Evolutionary conservation across 495 filamentous ascomycete species (phyloP).

Genomic region (Penicillium mononematosum): DNA sequence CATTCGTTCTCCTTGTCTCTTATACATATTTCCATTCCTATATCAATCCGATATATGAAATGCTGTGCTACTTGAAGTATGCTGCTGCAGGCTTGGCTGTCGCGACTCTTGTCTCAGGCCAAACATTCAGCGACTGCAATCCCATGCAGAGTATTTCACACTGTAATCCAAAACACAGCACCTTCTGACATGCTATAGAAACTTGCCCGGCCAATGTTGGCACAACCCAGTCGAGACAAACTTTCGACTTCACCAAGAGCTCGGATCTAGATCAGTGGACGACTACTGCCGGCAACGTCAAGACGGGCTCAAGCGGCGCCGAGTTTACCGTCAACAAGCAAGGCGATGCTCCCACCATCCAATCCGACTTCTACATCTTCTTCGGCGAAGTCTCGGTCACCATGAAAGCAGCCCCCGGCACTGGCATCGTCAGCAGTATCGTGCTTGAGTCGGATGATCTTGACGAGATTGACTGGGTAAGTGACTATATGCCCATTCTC

Average conservation of each 20-base stretch:
- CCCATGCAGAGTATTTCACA: background rate
- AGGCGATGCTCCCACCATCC: constrained; percentile 69
- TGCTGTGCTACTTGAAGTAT: background rate
- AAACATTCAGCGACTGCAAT: background rate
- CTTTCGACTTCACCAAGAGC: constrained; percentile 34
- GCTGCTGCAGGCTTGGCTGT: background rate
- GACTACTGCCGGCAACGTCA: constrained; percentile 54
- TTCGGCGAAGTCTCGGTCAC: constrained; percentile 68
- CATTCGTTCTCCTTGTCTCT: background rate
- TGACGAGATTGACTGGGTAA: constrained; percentile 89
- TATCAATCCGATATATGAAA: background rate
- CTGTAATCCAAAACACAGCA: background rate
- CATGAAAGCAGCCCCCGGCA: constrained; percentile 67
- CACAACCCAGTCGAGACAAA: background rate
- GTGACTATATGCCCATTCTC: constrained; percentile 16
- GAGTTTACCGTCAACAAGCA: constrained; percentile 67
- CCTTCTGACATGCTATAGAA: background rate
- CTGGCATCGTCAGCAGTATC: constrained; percentile 71
- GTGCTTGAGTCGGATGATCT: constrained; percentile 81
- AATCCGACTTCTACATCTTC: constrained; percentile 71
- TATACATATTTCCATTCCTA: background rate
- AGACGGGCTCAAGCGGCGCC: constrained; percentile 51
- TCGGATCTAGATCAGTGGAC: constrained; percentile 54
- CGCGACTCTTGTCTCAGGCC: background rate
- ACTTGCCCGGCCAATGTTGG: background rate